Evolutionary conservation across 306 rosid species (phyloP), one percentile per base, ranked within the genome.

Genomic region (Vigna reflexopilosa): DNA sequence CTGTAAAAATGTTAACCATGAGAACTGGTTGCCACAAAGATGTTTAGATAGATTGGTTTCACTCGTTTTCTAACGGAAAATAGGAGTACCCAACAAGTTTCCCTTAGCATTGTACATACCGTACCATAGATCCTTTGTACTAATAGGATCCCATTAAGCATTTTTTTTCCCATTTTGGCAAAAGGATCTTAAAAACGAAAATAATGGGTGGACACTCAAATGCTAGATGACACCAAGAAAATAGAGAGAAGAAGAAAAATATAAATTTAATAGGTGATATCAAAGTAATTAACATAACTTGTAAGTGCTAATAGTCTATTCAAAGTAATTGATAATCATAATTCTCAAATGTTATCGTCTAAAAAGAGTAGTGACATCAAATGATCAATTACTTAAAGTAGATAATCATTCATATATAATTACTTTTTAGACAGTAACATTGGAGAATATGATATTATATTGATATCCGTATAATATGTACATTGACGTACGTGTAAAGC

Each of bases 101-200:
- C 76, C 11, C 77, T 63, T 68, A 55, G 56, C 62, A 75, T 57
- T 68, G 94, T 85, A 88, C 91, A 26, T 78, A 81, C 82, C 88
- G 94, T 89, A 91, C 90, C 83, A 77, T 75, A 72, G 44, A 66
- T 75, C 63, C 70, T 82, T 61, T 15, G 22, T 61, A 30, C 32
- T 45, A 82, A 81, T 45, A 77, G 66, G 84, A 74, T 14, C 87
- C 89, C 82, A 85, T 84, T 9, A 10, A 14, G 6, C 54, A 72
- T 50, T 73, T 59, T 58, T 19, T 4, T 51, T 88, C 84, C 77
- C 65, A 55, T 83, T 85, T 30, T 74, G 81, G 87, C 75, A 85
- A 78, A 69, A 32, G 28, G 15, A 73, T 32, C 52, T 65, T 61
- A 70, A 73, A 69, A 20, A 52, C 8, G 4, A 17, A 52, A 52